Percentiles rank a stretch among this genome's conserved stretches.
Evolutionary conservation across 371 early-diverging fungal species (phyloP).

Genomic region (Parasitella parasitica): DNA sequence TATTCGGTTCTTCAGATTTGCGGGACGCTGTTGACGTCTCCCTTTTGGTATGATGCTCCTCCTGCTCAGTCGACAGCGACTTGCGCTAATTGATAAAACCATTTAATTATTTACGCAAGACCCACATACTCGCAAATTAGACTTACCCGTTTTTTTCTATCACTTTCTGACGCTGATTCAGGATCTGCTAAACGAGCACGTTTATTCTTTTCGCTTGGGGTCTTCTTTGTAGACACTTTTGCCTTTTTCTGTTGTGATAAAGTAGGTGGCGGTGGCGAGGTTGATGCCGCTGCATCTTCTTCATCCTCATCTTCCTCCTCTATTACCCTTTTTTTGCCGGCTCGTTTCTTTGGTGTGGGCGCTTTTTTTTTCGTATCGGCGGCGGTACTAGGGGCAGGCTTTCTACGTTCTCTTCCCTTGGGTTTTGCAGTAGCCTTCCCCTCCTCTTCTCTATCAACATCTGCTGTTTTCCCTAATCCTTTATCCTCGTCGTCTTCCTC

Average conservation of each 20-base stretch:
- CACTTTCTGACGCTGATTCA: not conserved
- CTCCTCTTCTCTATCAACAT: not conserved
- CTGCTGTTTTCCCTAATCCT: not conserved
- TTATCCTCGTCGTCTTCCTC: slow-evolving; percentile 15
- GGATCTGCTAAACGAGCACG: not conserved
- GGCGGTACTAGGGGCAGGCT: not conserved
- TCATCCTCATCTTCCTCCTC: not conserved
- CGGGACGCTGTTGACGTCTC: slow-evolving; percentile 5
- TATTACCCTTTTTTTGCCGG: not conserved
- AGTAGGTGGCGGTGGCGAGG: not conserved
- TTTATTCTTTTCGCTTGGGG: not conserved
- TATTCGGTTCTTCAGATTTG: slow-evolving; percentile 10
- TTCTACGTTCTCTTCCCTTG: slow-evolving; percentile 19
- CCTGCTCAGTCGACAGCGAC: slow-evolving; percentile 17
- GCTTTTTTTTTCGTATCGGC: not conserved
- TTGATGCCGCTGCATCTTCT: not conserved
- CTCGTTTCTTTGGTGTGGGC: not conserved
- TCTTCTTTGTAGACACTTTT: not conserved
- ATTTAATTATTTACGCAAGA: not conserved
- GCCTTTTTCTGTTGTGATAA: not conserved
- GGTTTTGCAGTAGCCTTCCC: slow-evolving; percentile 10
- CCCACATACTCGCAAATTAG: not conserved
- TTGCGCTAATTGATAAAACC: slow-evolving; percentile 9
- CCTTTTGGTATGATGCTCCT: slow-evolving; percentile 5
- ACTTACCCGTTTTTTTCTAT: slow-evolving; percentile 14